These are phyloP conservation scores for Epichloe aotearoae DNA, from an alignment of 2,329 filamentous ascomycete species.

Conservation along the genomic window DNA sequence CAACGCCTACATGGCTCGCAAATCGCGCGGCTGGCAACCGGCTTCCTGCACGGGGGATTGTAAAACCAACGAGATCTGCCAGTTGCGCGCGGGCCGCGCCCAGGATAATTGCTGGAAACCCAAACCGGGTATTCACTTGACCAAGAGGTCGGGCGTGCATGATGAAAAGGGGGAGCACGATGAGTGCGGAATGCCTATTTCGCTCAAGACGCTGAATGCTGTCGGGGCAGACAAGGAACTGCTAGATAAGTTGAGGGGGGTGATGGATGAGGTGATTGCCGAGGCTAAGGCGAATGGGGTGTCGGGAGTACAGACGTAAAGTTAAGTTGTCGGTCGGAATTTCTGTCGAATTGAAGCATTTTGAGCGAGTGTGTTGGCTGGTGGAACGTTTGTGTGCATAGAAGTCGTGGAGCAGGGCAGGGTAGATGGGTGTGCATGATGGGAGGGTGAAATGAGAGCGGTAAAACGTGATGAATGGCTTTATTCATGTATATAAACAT, in stretches of 20 bases:
- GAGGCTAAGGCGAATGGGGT: neutral
- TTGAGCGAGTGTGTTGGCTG: too few relatives aligned
- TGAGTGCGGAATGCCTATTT: conserved; percentile 19
- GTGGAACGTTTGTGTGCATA: too few relatives aligned
- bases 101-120: conserved; percentile 37
- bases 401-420: too few relatives aligned
- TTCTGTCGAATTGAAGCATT: too few relatives aligned
- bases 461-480: too few relatives aligned
- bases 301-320: neutral
- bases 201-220: conserved; percentile 13
- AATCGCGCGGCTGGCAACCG: conserved; percentile 31
- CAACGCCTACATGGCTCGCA: conserved; percentile 31
- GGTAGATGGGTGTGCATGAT: too few relatives aligned
- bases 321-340: neutral
- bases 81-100: conserved; percentile 35
- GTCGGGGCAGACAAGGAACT: conserved; percentile 13
- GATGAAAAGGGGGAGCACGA: conserved; percentile 11
- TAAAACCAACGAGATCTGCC: conserved; percentile 33
- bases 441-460: too few relatives aligned
- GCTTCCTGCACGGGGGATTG: conserved; percentile 29
- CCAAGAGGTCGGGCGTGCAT: conserved; percentile 14
- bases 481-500: too few relatives aligned
- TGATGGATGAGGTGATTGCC: conserved; percentile 6
- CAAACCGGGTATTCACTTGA: conserved; percentile 20
- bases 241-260: conserved; percentile 12